Conservation (phyloP, 805 yeast species). For the Cyberlindnera samutprakarnensis region DNA sequence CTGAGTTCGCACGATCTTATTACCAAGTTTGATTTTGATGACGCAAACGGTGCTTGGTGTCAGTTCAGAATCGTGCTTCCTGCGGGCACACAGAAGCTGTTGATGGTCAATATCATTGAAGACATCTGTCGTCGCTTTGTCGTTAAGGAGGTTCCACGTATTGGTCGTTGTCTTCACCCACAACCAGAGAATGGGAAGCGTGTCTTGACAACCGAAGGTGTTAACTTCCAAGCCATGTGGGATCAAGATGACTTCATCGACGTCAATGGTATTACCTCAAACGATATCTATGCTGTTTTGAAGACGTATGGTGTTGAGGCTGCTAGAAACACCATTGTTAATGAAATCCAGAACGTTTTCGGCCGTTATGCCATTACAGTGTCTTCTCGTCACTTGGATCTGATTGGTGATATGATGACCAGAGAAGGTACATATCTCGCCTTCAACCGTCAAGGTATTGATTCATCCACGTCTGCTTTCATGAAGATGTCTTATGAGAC, state of each 20-base stretch:
- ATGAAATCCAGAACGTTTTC: constrained; percentile 93
- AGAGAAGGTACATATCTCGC: constrained; percentile 96
- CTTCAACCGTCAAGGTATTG: constrained; percentile 97
- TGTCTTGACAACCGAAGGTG: constrained; percentile 92
- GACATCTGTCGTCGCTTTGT: constrained; percentile 84
- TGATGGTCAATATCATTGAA: constrained; percentile 96
- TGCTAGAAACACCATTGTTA: constrained; percentile 94
- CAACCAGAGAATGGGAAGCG: constrained; percentile 63
- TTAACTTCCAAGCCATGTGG: constrained; percentile 97
- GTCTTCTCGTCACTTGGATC: constrained; percentile 87
- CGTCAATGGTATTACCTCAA: constrained; percentile 82
- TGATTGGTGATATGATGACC: constrained; percentile 98
- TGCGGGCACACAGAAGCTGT: constrained; percentile 81
- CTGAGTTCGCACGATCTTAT: constrained; percentile 66
- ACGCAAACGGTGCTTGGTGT: constrained; percentile 85
- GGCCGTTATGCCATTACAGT: constrained; percentile 94
- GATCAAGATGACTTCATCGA: constrained; percentile 90
- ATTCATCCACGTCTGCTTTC: constrained; percentile 88
- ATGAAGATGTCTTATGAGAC: constrained; percentile 99
- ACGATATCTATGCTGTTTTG: constrained; percentile 88
- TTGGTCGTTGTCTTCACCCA: constrained; percentile 91
- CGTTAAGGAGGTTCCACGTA: constrained; percentile 83
- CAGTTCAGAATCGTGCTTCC: constrained; percentile 78
- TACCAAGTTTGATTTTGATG: constrained; percentile 84
- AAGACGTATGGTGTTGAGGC: constrained; percentile 97